Evolutionary conservation across 2,329 filamentous ascomycete species (phyloP).

Genomic region (Claviceps sp.): DNA sequence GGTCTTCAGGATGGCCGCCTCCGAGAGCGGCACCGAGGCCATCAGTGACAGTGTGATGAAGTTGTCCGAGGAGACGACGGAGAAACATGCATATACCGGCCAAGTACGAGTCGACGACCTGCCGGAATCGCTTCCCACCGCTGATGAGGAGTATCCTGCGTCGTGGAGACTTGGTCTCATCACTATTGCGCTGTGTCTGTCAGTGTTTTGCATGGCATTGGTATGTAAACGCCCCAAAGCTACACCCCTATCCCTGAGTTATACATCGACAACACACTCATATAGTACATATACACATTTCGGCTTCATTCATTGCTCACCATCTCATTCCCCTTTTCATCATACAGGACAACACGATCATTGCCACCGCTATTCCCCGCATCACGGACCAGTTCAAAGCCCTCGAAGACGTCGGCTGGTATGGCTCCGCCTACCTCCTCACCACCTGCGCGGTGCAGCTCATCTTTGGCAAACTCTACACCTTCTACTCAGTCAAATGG

Average conservation of each 20-base stretch:
- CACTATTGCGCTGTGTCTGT: constrained; percentile 6
- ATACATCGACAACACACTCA: too few species aligned
- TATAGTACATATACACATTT: too few species aligned
- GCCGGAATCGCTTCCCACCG: background rate
- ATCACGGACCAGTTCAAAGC: constrained; percentile 14
- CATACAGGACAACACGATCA: constrained; percentile 22
- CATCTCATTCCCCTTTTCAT: too few species aligned
- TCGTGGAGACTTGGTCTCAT: constrained; percentile 5
- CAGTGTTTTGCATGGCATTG: constrained; percentile 7
- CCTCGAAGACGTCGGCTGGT: constrained; percentile 7
- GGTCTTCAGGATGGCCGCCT: constrained; percentile 2
- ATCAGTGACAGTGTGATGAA: background rate
- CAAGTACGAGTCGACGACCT: background rate
- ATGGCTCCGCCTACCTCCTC: constrained; percentile 19
- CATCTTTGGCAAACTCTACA: constrained; percentile 27
- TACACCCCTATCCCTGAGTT: background rate
- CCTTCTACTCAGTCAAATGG: constrained; percentile 21
- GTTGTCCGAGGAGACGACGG: background rate
- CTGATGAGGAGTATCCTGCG: constrained; percentile 3
- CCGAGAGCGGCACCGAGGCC: constrained; percentile 2
- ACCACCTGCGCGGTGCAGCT: constrained; percentile 24
- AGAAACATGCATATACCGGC: background rate
- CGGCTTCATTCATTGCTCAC: too few species aligned
- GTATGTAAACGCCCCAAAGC: background rate
- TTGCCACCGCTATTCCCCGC: constrained; percentile 21